A percentile compares a stretch with the other conserved stretches of the same genome.
These are phyloP conservation scores for Cephalotrichum gorgonifer DNA, from an alignment of 2,329 filamentous ascomycete genomes.

Conservation along the genomic window DNA sequence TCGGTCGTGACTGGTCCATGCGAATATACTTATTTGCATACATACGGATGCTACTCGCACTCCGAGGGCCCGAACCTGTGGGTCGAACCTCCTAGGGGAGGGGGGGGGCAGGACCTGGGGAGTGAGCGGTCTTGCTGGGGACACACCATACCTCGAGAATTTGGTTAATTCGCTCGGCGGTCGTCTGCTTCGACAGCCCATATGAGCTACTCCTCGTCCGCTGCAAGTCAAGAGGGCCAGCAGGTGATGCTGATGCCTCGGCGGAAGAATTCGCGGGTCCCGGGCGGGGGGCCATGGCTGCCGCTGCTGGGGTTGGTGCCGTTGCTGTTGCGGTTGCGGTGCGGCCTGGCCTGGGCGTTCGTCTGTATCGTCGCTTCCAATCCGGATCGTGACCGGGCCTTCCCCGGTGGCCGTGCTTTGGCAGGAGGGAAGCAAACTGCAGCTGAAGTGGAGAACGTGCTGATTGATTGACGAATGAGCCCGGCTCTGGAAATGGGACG, in stretches of 20 bases:
- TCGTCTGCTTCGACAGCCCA: neutral
- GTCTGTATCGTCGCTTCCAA: neutral
- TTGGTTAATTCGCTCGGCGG: conserved; percentile 5
- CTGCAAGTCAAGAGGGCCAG: neutral
- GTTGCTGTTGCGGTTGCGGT: too few species aligned
- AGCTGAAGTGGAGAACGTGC: neutral
- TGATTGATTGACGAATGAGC: too few species aligned
- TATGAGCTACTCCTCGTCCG: neutral
- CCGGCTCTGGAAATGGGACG: too few species aligned
- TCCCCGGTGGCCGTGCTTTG: neutral
- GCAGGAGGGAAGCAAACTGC: neutral
- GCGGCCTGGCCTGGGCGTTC: neutral
- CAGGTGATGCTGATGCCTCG: neutral
- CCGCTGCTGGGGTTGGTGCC: too few species aligned
- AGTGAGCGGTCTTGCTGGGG: neutral
- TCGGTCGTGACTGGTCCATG: too few species aligned
- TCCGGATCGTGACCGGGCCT: neutral
- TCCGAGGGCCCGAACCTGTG: too few species aligned
- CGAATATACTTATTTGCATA: too few species aligned
- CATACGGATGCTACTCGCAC: too few species aligned
- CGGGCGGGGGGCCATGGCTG: neutral
- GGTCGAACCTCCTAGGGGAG: too few species aligned
- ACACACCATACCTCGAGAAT: conserved; percentile 6
- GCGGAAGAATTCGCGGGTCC: neutral
- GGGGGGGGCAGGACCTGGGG: too few species aligned